A percentile compares a stretch with the other conserved stretches of the same genome.
Evolutionary conservation across 2,329 filamentous ascomycete species (phyloP).

Genomic region (Cercospora sojina): DNA sequence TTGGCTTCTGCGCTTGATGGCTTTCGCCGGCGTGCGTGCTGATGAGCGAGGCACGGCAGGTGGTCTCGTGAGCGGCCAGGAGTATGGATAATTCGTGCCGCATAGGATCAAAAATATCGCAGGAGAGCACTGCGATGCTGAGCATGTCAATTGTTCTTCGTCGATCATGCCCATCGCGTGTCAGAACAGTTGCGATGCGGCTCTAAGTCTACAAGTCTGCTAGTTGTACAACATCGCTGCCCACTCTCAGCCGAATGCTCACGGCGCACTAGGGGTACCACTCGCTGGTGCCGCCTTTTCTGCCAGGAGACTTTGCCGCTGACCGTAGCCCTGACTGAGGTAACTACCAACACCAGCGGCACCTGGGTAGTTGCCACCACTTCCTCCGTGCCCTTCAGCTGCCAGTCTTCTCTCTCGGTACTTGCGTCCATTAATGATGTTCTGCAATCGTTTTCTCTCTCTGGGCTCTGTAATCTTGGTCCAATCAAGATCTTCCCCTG

Average conservation of each 20-base stretch:
- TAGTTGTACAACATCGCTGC: neutral
- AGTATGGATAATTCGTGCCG: neutral
- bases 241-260: neutral
- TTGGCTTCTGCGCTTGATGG: neutral
- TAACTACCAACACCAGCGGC: conserved; percentile 35
- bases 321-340: conserved; percentile 31
- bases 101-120: neutral
- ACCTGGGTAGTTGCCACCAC: conserved; percentile 39
- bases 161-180: neutral
- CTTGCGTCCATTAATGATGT: conserved; percentile 44
- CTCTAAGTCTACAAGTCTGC: neutral
- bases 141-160: neutral
- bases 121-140: neutral
- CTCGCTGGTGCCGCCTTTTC: conserved; percentile 6
- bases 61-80: conserved; percentile 11
- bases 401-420: conserved; percentile 41
- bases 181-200: neutral
- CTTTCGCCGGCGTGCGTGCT: neutral
- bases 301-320: conserved; percentile 14
- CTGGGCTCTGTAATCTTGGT: conserved; percentile 41
- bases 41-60: neutral
- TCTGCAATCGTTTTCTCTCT: conserved; percentile 41
- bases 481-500: conserved; percentile 43
- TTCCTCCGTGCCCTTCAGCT: conserved; percentile 38
- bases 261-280: conserved; percentile 1